phyloP scores from a whole-genome alignment of 176 grass and related monocot genomes.

The Ananas comosus region DNA sequence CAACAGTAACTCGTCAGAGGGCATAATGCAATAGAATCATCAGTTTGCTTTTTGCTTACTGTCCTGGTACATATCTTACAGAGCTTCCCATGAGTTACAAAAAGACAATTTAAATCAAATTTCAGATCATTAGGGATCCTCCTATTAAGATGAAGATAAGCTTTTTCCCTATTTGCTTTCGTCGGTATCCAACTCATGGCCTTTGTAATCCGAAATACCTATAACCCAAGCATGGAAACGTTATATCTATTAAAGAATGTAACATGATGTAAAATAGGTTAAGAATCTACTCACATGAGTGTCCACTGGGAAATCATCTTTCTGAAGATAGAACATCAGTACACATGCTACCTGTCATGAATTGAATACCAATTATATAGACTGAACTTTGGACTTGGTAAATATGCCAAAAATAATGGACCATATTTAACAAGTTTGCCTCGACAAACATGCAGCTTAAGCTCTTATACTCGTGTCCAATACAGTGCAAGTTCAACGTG shows the following conservation, averaged over 20 bases:
- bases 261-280: neutral
- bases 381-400: neutral
- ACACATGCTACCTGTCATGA: constrained; percentile 64
- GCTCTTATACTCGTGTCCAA: too few relatives aligned
- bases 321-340: constrained; percentile 87
- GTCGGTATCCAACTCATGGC: constrained; percentile 62
- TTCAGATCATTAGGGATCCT: constrained; percentile 71
- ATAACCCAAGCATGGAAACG: constrained; percentile 20
- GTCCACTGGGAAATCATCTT: constrained; percentile 90
- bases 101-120: constrained; percentile 92
- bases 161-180: constrained; percentile 55
- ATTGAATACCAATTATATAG: neutral
- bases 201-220: constrained; percentile 86
- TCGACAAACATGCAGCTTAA: too few relatives aligned
- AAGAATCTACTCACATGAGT: constrained; percentile 54
- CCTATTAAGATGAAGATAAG: constrained; percentile 74
- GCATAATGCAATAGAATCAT: constrained; percentile 27
- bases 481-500: too few relatives aligned
- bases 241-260: neutral
- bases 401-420: neutral
- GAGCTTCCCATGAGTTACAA: constrained; percentile 86
- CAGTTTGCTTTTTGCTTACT: constrained; percentile 21
- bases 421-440: neutral
- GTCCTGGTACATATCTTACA: constrained; percentile 62
- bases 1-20: constrained; percentile 38